A percentile compares a stretch with the other conserved stretches of the same genome.
phyloP scores from a whole-genome alignment of 352 stramenopile genomes.

The Blastocystis sp. region DNA sequence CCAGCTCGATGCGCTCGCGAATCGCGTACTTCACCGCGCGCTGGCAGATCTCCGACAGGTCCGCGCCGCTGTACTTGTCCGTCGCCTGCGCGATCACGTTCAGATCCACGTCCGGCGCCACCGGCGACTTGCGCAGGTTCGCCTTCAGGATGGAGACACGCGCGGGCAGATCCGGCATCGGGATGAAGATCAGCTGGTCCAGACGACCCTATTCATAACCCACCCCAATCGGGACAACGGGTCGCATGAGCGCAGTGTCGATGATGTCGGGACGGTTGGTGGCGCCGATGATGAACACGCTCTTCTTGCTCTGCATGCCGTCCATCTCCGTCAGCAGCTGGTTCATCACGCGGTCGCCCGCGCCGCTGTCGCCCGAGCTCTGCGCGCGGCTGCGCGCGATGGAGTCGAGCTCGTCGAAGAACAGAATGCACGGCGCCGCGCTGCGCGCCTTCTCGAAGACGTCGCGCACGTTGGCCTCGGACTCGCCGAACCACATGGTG shows the following conservation, averaged over 20 bases:
- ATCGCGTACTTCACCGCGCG: constrained; percentile 97
- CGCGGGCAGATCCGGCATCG: constrained; percentile 94
- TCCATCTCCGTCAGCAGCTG: constrained; percentile 99
- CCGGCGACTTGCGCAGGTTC: constrained; percentile 93
- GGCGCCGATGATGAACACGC: constrained; percentile 96
- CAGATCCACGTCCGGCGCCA: constrained; percentile 96
- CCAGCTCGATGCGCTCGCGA: constrained; percentile 95
- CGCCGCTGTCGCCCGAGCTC: constrained; percentile 91
- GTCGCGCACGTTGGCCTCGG: constrained; percentile 96
- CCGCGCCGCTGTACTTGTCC: constrained; percentile 98
- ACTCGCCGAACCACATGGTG: constrained; percentile 99
- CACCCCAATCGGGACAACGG: constrained; percentile 79
- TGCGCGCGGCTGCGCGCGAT: constrained; percentile 94
- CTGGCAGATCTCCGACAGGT: constrained; percentile 99
- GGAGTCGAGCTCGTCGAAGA: constrained; percentile 99
- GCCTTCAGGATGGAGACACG: constrained; percentile 92
- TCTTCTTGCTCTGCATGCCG: constrained; percentile 97
- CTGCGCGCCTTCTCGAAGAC: constrained; percentile 97
- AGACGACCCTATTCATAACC: constrained; percentile 72
- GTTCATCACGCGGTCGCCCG: constrained; percentile 99
- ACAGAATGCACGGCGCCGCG: constrained; percentile 95
- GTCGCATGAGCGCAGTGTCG: constrained; percentile 93
- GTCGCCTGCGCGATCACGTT: constrained; percentile 92
- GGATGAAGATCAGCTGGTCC: constrained; percentile 87
- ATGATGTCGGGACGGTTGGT: constrained; percentile 95